phyloP scores from a whole-genome alignment of 495 filamentous ascomycete species.

The Aspergillus saccharolyticus region DNA sequence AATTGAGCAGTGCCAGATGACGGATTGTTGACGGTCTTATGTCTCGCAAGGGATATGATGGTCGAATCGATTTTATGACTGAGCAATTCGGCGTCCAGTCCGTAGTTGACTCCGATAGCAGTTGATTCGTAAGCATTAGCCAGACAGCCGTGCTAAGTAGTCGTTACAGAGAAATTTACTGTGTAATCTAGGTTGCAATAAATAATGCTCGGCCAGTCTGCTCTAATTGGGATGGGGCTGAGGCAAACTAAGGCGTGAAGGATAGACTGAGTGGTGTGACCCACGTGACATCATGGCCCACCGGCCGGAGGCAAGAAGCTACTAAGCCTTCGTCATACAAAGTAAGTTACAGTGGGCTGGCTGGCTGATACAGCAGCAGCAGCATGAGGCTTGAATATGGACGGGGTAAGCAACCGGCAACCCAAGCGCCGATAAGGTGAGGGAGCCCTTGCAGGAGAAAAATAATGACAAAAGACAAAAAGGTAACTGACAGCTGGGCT shows the following conservation, averaged over 20 bases:
- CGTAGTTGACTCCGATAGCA: neutral
- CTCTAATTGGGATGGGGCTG: neutral
- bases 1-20: neutral
- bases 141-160: neutral
- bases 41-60: neutral
- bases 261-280: slow-evolving; percentile 6
- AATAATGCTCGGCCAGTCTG: neutral
- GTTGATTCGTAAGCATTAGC: neutral
- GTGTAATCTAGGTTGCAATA: too few relatives aligned
- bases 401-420: neutral
- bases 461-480: neutral
- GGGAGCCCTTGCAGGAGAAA: slow-evolving; percentile 3
- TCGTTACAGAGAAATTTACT: neutral
- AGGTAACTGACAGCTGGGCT: neutral
- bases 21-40: neutral
- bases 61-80: neutral
- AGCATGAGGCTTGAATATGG: neutral
- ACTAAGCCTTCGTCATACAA: slow-evolving; percentile 16
- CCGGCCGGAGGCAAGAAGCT: slow-evolving; percentile 3
- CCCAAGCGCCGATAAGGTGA: neutral
- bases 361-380: neutral
- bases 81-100: neutral
- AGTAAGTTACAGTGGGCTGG: neutral
- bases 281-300: slow-evolving; percentile 27
- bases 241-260: neutral